Percentiles rank a stretch among this genome's conserved stretches.
phyloP scores from a whole-genome alignment of 495 filamentous ascomycete genomes.

The Achaetomiella virescens region DNA sequence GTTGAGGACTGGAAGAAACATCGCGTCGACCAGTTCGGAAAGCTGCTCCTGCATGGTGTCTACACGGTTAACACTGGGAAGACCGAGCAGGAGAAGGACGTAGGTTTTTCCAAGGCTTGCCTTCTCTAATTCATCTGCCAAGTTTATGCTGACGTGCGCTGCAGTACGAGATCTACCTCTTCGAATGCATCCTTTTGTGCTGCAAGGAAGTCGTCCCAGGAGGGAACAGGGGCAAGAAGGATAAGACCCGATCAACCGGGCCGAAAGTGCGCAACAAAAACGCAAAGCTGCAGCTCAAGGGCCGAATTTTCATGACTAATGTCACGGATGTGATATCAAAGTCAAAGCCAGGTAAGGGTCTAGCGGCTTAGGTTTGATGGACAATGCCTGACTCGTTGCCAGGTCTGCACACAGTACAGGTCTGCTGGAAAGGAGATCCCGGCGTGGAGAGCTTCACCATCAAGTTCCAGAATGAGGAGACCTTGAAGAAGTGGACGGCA shows the following conservation, averaged over 20 bases:
- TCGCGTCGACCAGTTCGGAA: conserved; percentile 81
- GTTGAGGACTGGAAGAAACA: conserved; percentile 98
- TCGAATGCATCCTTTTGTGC: conserved; percentile 90
- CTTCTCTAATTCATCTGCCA: neutral
- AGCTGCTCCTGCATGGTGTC: conserved; percentile 81
- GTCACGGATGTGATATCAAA: conserved; percentile 87
- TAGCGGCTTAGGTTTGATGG: neutral
- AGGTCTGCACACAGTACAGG: conserved; percentile 92
- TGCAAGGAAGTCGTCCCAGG: conserved; percentile 91
- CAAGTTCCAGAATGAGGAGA: conserved; percentile 80
- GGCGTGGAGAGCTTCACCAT: conserved; percentile 96
- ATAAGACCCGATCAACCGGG: conserved; percentile 43
- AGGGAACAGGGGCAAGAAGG: conserved; percentile 70
- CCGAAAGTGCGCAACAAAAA: conserved; percentile 65
- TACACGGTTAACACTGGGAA: conserved; percentile 87
- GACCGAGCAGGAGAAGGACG: conserved; percentile 77
- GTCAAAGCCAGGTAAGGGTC: conserved; percentile 66
- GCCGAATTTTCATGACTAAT: conserved; percentile 98
- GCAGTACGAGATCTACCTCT: conserved; percentile 96
- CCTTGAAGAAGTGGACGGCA: conserved; percentile 82
- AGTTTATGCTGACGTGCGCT: conserved; percentile 10
- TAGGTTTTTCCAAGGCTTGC: conserved; percentile 41
- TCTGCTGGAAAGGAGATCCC: conserved; percentile 97
- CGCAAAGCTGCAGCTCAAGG: conserved; percentile 85
- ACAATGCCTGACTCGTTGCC: conserved; percentile 20